Conservation (phyloP, 2,329 filamentous ascomycete species). For the Neofusicoccum ribis region DNA sequence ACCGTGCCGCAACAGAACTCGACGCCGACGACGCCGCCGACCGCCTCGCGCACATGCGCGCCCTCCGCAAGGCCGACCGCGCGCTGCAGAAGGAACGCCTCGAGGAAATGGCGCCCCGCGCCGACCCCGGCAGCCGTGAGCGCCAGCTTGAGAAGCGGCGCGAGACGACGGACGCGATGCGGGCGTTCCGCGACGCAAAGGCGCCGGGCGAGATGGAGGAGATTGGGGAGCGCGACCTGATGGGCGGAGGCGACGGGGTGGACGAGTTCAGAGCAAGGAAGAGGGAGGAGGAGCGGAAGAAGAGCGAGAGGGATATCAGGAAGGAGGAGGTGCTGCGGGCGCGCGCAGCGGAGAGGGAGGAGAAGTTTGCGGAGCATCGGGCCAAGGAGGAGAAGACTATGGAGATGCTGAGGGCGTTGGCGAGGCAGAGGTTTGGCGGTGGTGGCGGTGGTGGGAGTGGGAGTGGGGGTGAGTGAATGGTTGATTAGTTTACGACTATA, state of each 20-base stretch:
- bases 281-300: constrained; percentile 62
- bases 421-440: constrained; percentile 64
- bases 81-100: constrained; percentile 68
- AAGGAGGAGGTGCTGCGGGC: constrained; percentile 79
- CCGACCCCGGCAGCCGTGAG: constrained; percentile 79
- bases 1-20: constrained; percentile 35
- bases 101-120: constrained; percentile 79
- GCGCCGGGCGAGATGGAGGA: constrained; percentile 63
- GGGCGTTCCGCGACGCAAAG: constrained; percentile 66
- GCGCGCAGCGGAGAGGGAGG: constrained; percentile 75
- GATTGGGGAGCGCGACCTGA: constrained; percentile 71
- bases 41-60: constrained; percentile 55
- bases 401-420: constrained; percentile 75
- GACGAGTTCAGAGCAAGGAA: constrained; percentile 68
- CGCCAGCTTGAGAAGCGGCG: constrained; percentile 82
- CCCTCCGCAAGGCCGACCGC: constrained; percentile 65
- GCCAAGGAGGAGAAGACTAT: constrained; percentile 83
- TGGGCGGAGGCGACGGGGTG: constrained; percentile 69
- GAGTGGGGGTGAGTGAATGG: too few relatives aligned
- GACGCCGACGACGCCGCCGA: constrained; percentile 52
- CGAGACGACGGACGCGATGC: constrained; percentile 70
- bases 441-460: neutral
- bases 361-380: constrained; percentile 67
- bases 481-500: neutral
- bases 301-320: constrained; percentile 81